Evolutionary conservation across 179 eudicot species (phyloP), one percentile per base, ranked within the genome.

Genomic region (Corrigiola litoralis): DNA sequence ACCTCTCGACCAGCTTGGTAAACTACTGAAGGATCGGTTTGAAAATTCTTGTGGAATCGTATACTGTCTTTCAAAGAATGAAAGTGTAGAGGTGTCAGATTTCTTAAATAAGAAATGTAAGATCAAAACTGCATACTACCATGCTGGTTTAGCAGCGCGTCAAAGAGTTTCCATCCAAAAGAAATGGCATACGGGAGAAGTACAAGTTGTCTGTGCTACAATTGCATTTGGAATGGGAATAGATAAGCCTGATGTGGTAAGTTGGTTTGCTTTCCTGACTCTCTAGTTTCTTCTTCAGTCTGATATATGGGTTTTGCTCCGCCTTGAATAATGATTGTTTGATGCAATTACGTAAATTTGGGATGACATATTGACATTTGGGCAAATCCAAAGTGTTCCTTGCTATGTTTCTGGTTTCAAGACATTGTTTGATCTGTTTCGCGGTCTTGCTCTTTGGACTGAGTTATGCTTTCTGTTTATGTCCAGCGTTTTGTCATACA

Each of bases 151-250:
- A 77, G 78, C 91, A 32, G 91, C 97, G 68, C 87, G 85, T 49
- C 99, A 86, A 84, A 90, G 99, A 78, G 74, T 84, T 63, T 68
- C 81, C 31, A 91, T 82, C 28, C 97, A 94, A 68, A 68, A 75
- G 81, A 90, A 83, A 79, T 94, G 99, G 99, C 95, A 88, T 66
- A 72, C 81, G 14, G 99, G 99, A 66, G 99, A 90, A 75, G 92
- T 88, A 70, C 84, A 88, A 61, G 84, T 94, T 57, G 95, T 94
- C 58, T 94, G 99, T 72, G 99, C 99, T 67, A 94, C 99, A 12
- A 90, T 94, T 63, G 99, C 99, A 68, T 94, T 94, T 63, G 99
- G 99, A 58, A 94, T 94, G 99, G 99, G 99, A 66, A 94, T 94
- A 40, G 95, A 94, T 79, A 94, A 94, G 74, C 79, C 97, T 61